Percentiles rank a stretch among this genome's conserved stretches.
Evolutionary conservation across 805 yeast species (phyloP).

Genomic region (Trichomonascus vanleenenianus): DNA sequence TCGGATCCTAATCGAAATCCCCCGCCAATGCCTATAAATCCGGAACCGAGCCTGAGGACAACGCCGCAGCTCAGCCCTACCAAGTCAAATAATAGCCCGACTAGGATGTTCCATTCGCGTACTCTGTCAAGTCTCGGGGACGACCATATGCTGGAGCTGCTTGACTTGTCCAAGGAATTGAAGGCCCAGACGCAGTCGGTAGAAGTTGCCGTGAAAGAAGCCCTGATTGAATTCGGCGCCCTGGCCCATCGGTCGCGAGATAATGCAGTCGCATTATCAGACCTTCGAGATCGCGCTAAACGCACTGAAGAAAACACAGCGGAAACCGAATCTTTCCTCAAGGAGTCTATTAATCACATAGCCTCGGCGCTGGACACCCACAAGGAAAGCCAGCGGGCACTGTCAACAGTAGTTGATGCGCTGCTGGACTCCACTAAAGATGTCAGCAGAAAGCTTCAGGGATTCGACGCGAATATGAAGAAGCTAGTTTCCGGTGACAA

Average conservation of each 20-base stretch:
- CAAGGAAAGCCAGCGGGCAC: conserved; percentile 11
- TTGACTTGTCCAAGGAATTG: conserved; percentile 24
- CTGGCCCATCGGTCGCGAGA: conserved; percentile 30
- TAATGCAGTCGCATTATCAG: conserved; percentile 29
- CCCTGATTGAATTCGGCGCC: conserved; percentile 28
- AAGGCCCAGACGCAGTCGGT: conserved; percentile 26
- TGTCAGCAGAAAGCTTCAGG: conserved; percentile 7
- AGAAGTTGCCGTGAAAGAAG: conserved; percentile 26
- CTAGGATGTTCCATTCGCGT: conserved; percentile 20
- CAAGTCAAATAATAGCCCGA: conserved; percentile 7
- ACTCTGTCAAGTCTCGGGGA: conserved; percentile 13
- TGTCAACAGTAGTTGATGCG: conserved; percentile 12
- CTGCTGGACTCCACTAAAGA: conserved; percentile 13
- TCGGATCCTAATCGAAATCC: conserved; percentile 35
- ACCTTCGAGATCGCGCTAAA: conserved; percentile 17
- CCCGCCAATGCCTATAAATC: conserved; percentile 35
- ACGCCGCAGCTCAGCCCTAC: conserved; percentile 7
- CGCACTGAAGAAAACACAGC: conserved; percentile 19
- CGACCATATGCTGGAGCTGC: conserved; percentile 18
- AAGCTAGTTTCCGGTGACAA: neutral
- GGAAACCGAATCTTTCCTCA: conserved; percentile 8
- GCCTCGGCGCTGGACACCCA: conserved; percentile 10
- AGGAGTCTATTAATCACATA: conserved; percentile 11
- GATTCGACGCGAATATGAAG: conserved; percentile 7
- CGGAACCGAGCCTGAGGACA: conserved; percentile 27